phyloP scores from a whole-genome alignment of 345 rosid species.

The Lepidium aucheri region DNA sequence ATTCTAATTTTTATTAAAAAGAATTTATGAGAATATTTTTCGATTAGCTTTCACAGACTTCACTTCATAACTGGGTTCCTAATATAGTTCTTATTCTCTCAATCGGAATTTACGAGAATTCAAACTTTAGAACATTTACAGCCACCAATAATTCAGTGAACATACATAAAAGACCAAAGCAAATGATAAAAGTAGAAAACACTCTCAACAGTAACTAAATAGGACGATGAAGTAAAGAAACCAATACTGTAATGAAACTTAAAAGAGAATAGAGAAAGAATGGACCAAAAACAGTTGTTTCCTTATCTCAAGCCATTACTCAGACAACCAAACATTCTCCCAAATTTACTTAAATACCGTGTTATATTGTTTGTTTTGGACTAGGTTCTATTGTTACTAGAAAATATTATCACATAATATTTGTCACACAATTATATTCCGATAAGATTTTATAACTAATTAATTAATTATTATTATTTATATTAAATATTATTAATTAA shows the following conservation, averaged over 20 bases:
- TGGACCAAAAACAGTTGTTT: conserved; percentile 58
- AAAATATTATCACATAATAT: too few species aligned
- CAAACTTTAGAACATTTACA: not conserved
- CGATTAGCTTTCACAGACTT: too few species aligned
- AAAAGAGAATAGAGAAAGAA: conserved; percentile 5
- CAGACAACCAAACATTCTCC: conserved; percentile 51
- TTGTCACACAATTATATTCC: too few species aligned
- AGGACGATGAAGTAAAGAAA: conserved; percentile 1
- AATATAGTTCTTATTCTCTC: too few species aligned
- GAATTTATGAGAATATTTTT: too few species aligned
- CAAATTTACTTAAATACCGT: not conserved
- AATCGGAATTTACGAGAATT: not conserved
- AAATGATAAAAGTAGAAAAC: not conserved
- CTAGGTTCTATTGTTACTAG: too few species aligned
- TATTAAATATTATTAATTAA: too few species aligned
- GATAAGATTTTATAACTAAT: too few species aligned
- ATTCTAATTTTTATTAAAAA: too few species aligned
- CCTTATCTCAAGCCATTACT: conserved; percentile 35
- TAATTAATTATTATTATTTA: too few species aligned
- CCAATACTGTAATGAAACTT: not conserved
- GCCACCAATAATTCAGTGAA: not conserved
- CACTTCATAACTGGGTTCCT: too few species aligned
- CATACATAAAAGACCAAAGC: not conserved
- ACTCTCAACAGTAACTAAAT: not conserved
- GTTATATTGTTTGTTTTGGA: too few species aligned